phyloP scores from a whole-genome alignment of 2,329 filamentous ascomycete species.

The Zymoseptoria crescenta region DNA sequence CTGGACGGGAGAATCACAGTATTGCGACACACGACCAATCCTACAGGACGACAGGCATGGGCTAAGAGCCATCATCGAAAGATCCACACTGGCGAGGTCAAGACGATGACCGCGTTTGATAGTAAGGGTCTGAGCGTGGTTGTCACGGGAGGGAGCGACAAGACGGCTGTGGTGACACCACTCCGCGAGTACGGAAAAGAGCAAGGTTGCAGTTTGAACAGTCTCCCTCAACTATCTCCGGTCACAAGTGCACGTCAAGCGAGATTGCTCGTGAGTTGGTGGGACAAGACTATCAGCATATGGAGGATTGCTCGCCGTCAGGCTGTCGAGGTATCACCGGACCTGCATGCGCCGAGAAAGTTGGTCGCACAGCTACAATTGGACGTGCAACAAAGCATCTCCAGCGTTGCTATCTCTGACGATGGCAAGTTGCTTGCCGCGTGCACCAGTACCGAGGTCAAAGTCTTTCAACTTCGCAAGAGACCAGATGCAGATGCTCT shows the following conservation, averaged over 20 bases:
- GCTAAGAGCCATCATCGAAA: slow-evolving; percentile 75
- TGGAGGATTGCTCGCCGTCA: slow-evolving; percentile 55
- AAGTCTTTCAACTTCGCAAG: slow-evolving; percentile 26
- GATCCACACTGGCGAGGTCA: slow-evolving; percentile 91
- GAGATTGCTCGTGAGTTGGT: slow-evolving; percentile 81
- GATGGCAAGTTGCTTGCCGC: slow-evolving; percentile 69
- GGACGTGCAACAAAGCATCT: slow-evolving; percentile 56
- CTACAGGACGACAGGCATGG: slow-evolving; percentile 56
- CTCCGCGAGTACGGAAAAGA: slow-evolving; percentile 70
- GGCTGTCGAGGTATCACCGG: slow-evolving; percentile 18
- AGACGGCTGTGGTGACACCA: slow-evolving; percentile 72
- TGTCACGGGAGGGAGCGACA: slow-evolving; percentile 84
- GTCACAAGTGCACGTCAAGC: slow-evolving; percentile 64
- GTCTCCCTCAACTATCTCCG: slow-evolving; percentile 70
- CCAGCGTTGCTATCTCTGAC: slow-evolving; percentile 63
- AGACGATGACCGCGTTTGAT: slow-evolving; percentile 87
- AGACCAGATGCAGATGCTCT: slow-evolving; percentile 34
- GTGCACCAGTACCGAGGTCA: slow-evolving; percentile 32
- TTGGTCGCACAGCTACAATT: slow-evolving; percentile 34
- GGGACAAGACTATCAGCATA: slow-evolving; percentile 78
- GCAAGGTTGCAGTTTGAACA: slow-evolving; percentile 72
- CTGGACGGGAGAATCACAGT: slow-evolving; percentile 83
- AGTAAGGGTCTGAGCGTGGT: slow-evolving; percentile 69
- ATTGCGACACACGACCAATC: slow-evolving; percentile 58
- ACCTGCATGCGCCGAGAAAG: slow-evolving; percentile 19